Evolutionary conservation across 1,284 basidiomycete species (phyloP), one percentile per base, ranked within the genome.

Genomic region (Papiliotrema flavescens): DNA sequence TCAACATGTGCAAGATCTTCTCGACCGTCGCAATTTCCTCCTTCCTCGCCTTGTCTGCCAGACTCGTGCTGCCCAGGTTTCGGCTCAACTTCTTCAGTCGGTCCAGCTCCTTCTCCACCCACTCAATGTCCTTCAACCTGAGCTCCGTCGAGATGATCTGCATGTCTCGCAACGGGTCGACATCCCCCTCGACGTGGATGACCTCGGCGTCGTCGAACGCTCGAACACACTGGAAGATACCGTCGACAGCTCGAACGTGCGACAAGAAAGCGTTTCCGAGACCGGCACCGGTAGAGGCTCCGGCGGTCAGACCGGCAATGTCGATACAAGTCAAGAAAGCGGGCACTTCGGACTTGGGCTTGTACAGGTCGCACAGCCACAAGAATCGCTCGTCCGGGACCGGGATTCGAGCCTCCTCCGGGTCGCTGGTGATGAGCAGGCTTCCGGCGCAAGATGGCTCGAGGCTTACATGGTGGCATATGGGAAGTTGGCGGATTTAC

Each of bases 161-260:
- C 95, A 98, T 98, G 77, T 99, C 96, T 61, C 96, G 87, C 51
- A 90, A 67, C 20, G 96, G 96, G 78, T 98, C 83, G 56, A 99
- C 93, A 64, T 98, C 96, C 51, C 96, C 96, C 78, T 98, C 96
- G 67, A 98, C 96, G 78, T 99, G 96, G 65, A 91, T 98, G 73
- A 99, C 93, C 73, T 99, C 96, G 36, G 92, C 89, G 70, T 99
- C 96, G 73, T 98, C 95, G 74, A 99, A 99, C 7, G 94, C 93
- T 66, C 96, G 90, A 54, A 98, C 87, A 61, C 98, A 87, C 77
- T 98, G 96, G 83, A 98, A 98, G 75, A 99, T 99, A 72, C 96
- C 96, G 74, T 99, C 96, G 60, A 98, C 96, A 23, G 95, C 89
- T 57, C 96, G 88, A 48, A 99, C 95, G 76, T 98, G 92, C 34